Percentiles rank a stretch among this genome's conserved stretches.
Evolutionary conservation across 768 basidiomycete species (phyloP).

Genomic region (Boletus sp.): DNA sequence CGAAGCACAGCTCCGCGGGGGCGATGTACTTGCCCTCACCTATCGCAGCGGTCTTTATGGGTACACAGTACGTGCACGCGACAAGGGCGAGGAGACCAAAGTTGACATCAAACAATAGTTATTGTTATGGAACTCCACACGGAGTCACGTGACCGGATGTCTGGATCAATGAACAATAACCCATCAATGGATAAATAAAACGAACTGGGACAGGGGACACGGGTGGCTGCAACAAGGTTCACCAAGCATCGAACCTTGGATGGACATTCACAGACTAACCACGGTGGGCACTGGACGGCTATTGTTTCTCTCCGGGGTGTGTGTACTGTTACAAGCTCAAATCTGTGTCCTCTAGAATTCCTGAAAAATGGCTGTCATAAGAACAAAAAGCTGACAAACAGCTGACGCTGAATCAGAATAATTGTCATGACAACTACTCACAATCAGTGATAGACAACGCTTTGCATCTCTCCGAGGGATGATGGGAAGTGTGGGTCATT

Average conservation of each 20-base stretch:
- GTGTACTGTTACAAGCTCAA: background rate
- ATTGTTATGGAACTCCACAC: conserved; percentile 19
- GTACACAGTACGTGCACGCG: conserved; percentile 1
- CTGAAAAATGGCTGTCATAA: background rate
- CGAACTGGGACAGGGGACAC: background rate
- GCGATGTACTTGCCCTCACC: background rate
- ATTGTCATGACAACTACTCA: conserved; percentile 5
- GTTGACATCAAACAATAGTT: conserved; percentile 26
- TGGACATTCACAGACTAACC: conserved; percentile 9
- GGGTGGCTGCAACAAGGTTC: conserved; percentile 17
- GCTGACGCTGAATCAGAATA: background rate
- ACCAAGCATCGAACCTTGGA: background rate
- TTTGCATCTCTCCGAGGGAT: background rate
- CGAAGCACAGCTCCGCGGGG: conserved; percentile 30
- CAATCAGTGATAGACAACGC: background rate
- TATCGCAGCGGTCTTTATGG: conserved; percentile 20
- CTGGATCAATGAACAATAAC: conserved; percentile 25
- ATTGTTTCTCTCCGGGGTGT: conserved; percentile 13
- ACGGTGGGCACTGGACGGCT: background rate
- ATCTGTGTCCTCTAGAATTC: background rate
- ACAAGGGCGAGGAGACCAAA: conserved; percentile 6
- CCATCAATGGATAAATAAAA: conserved; percentile 2
- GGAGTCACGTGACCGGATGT: conserved; percentile 20
- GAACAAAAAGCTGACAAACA: conserved; percentile 2
- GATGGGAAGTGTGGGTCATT: background rate